Evolutionary conservation across 495 filamentous ascomycete species (phyloP).

Genomic region (Opeltia flavorubescens): DNA sequence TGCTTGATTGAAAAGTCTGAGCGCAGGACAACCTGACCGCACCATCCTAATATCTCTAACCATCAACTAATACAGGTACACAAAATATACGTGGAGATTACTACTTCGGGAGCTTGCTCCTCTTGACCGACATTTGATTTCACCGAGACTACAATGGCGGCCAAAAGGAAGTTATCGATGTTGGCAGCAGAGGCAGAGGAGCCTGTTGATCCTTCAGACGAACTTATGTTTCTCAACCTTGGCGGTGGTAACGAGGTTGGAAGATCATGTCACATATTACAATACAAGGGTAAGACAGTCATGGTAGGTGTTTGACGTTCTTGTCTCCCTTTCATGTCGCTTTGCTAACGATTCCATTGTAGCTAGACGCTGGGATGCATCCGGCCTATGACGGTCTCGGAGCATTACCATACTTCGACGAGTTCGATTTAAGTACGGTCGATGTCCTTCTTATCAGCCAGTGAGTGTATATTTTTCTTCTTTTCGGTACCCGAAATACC

Average conservation of each 20-base stretch:
- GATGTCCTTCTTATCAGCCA: slow-evolving; percentile 96
- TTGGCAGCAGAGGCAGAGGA: slow-evolving; percentile 45
- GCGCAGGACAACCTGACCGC: too few relatives aligned
- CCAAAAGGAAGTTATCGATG: slow-evolving; percentile 60
- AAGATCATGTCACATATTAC: slow-evolving; percentile 90
- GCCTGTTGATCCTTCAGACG: slow-evolving; percentile 65
- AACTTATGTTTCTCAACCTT: slow-evolving; percentile 82
- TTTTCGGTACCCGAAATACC: neutral
- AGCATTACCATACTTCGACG: slow-evolving; percentile 91
- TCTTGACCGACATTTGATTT: too few relatives aligned
- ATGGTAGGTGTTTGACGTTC: slow-evolving; percentile 52
- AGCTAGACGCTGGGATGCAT: slow-evolving; percentile 91
- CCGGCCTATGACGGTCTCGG: slow-evolving; percentile 94
- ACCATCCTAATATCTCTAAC: too few relatives aligned
- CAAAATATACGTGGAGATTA: neutral
- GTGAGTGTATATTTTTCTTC: slow-evolving; percentile 44
- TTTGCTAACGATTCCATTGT: slow-evolving; percentile 13
- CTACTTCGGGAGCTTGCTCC: neutral
- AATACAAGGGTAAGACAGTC: slow-evolving; percentile 98
- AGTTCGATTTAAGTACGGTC: slow-evolving; percentile 93
- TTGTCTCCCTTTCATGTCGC: neutral
- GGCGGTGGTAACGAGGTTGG: slow-evolving; percentile 96
- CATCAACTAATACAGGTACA: neutral
- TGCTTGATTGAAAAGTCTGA: too few relatives aligned
- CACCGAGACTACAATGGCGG: slow-evolving; percentile 39